phyloP scores from a whole-genome alignment of 1,139 yeast genomes.

The Saccharomyces uvarum region DNA sequence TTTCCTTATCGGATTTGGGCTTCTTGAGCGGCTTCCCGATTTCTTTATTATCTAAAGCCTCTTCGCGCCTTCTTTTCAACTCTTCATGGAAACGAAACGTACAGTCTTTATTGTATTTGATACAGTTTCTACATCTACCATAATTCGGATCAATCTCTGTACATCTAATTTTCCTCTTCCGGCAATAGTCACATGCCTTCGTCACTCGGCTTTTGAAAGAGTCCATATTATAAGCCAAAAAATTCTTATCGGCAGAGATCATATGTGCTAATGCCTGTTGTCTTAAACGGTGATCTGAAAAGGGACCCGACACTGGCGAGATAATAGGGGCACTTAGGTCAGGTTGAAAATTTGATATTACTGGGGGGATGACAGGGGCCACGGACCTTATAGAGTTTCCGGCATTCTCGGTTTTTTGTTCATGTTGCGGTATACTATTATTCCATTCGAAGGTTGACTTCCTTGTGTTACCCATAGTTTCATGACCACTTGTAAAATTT shows the following conservation, averaged over 20 bases:
- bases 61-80: background rate
- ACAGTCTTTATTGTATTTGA: conserved; percentile 20
- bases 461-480: background rate
- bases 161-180: conserved; percentile 33
- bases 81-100: conserved; percentile 6
- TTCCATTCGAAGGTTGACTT: background rate
- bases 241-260: background rate
- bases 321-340: background rate
- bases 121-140: conserved; percentile 26
- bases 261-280: background rate
- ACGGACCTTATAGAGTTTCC: background rate
- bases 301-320: background rate
- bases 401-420: background rate
- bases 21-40: background rate
- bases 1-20: background rate
- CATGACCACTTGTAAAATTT: background rate
- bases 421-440: background rate
- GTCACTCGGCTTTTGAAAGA: conserved; percentile 23
- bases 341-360: background rate
- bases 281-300: background rate
- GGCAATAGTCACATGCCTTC: conserved; percentile 34
- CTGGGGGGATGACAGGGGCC: background rate
- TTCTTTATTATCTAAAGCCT: background rate
- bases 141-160: conserved; percentile 21
- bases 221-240: background rate